Conservation (phyloP, 2,329 filamentous ascomycete genomes). For the Penicillium sp. region DNA sequence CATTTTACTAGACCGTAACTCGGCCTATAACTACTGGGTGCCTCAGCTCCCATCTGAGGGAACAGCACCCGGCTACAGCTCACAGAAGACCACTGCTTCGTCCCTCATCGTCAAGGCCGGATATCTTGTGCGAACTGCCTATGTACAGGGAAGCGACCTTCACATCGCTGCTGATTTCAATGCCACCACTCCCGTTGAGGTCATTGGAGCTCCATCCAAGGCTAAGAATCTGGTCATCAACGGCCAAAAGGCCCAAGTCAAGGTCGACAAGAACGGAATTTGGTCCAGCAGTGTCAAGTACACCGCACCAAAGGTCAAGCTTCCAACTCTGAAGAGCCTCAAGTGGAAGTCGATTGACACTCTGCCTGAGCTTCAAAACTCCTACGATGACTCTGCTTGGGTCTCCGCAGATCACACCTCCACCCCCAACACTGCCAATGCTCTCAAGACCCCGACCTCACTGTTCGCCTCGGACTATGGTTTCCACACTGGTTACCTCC, state of each 20-base stretch:
- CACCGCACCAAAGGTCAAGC: conserved; percentile 49
- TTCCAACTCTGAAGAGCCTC: conserved; percentile 62
- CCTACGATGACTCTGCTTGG: conserved; percentile 73
- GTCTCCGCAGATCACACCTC: conserved; percentile 57
- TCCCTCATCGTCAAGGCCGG: conserved; percentile 47
- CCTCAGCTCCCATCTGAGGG: conserved; percentile 37
- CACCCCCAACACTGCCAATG: conserved; percentile 61
- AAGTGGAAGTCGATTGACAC: conserved; percentile 71
- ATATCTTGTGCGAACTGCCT: conserved; percentile 51
- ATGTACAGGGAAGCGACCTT: conserved; percentile 58
- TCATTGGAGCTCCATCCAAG: conserved; percentile 63
- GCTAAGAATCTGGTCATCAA: conserved; percentile 66
- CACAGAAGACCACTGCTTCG: conserved; percentile 29
- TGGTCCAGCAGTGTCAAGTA: conserved; percentile 58
- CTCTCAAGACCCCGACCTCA: conserved; percentile 64
- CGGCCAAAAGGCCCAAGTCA: conserved; percentile 48
- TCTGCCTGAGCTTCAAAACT: conserved; percentile 66
- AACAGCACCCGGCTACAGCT: conserved; percentile 33
- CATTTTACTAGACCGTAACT: conserved; percentile 51
- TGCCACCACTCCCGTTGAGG: conserved; percentile 65
- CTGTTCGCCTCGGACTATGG: conserved; percentile 74
- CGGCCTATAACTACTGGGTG: conserved; percentile 49
- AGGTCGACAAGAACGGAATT: conserved; percentile 45
- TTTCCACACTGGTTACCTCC: conserved; percentile 67
- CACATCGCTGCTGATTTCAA: conserved; percentile 73